Percentiles rank a stretch among this genome's conserved stretches.
These are phyloP conservation scores for Aleurites moluccanus DNA, from an alignment of 441 rosid species.

Conservation along the genomic window DNA sequence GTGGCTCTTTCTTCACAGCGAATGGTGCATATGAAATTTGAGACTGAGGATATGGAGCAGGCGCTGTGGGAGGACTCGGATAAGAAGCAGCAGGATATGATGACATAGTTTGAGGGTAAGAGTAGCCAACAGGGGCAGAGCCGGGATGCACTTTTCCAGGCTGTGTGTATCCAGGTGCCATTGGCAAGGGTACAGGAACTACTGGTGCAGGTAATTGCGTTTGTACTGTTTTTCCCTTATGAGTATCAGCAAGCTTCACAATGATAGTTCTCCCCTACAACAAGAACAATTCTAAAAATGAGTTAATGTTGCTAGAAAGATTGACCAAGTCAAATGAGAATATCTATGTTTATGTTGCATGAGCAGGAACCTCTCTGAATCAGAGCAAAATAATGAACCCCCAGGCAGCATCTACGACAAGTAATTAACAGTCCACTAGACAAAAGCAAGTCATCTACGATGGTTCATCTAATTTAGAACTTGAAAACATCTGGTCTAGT, in stretches of 20 bases:
- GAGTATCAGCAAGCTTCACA: conserved; percentile 60
- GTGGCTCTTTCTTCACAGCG: conserved; percentile 39
- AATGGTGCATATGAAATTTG: conserved; percentile 35
- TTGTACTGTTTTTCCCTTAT: conserved; percentile 42
- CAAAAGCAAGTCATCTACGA: no score
- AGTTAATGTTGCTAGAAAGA: neutral
- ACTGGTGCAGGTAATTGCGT: conserved; percentile 36
- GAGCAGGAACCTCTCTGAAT: neutral
- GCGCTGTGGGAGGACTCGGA: conserved; percentile 40
- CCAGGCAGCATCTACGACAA: no score
- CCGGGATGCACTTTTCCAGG: conserved; percentile 42
- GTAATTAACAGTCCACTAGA: no score
- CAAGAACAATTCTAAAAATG: neutral
- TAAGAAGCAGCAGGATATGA: conserved; percentile 40
- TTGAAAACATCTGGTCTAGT: neutral
- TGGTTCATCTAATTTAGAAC: neutral
- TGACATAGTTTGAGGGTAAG: conserved; percentile 42
- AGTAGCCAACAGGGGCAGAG: conserved; percentile 38
- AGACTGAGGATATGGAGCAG: conserved; percentile 39
- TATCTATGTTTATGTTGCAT: neutral
- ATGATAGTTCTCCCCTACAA: conserved; percentile 46
- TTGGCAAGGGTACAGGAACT: conserved; percentile 34
- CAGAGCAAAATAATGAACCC: neutral
- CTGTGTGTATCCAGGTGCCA: conserved; percentile 45
- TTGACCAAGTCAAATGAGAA: neutral